Percentiles rank a stretch among this genome's conserved stretches.
These are phyloP conservation scores for Aspergillus ruber DNA, from an alignment of 2,329 filamentous ascomycete genomes.

Conservation along the genomic window DNA sequence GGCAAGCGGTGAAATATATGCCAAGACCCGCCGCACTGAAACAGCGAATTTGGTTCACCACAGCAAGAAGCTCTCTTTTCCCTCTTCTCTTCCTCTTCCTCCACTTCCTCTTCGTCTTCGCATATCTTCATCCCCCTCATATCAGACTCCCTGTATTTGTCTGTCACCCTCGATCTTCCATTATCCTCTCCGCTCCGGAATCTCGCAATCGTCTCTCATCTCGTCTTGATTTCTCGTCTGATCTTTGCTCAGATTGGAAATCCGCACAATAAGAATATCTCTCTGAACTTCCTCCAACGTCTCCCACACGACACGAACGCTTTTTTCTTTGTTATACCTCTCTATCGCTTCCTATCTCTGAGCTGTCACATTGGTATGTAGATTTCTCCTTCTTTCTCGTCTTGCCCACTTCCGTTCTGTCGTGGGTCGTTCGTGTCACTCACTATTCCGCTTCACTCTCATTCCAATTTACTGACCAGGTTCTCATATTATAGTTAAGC, in stretches of 20 bases:
- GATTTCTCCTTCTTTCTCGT: background rate
- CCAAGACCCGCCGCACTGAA: constrained; percentile 1
- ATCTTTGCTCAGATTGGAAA: background rate
- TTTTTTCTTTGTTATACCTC: background rate
- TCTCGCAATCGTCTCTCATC: background rate
- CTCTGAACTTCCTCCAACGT: background rate
- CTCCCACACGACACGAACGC: background rate
- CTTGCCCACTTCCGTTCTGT: background rate
- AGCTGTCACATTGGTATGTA: background rate
- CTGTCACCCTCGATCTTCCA: background rate
- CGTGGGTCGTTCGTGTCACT: background rate
- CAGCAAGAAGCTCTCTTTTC: background rate
- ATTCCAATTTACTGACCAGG: constrained; percentile 5
- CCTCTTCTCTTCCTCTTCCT: background rate
- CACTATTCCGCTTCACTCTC: constrained; percentile 6
- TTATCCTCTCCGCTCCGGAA: background rate
- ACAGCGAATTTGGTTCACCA: background rate
- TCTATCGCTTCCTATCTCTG: background rate
- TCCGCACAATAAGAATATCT: background rate
- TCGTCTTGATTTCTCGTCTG: constrained; percentile 11
- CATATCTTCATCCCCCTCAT: background rate
- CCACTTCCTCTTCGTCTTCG: background rate
- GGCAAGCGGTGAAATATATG: background rate
- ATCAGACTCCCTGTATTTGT: constrained; percentile 4
- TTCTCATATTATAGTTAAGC: too few species aligned